Conservation (phyloP, 345 rosid genomes). For the Gossypium ekmanianum region DNA sequence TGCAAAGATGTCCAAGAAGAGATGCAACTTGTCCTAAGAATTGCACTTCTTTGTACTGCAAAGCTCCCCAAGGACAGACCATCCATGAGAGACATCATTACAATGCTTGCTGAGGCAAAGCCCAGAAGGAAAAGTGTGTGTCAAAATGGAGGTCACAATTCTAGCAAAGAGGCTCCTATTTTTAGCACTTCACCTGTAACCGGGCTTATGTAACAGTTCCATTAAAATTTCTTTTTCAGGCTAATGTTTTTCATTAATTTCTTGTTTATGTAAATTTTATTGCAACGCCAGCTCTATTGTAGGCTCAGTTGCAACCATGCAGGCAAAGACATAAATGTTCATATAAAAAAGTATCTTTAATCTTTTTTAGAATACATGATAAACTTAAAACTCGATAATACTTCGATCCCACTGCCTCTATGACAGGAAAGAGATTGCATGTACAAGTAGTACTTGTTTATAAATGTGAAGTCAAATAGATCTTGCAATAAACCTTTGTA, state of each 20-base stretch:
- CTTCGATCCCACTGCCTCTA: background rate
- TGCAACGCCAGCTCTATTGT: background rate
- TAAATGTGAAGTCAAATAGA: background rate
- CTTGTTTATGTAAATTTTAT: slow-evolving; percentile 20
- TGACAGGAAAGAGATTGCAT: background rate
- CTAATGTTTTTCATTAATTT: background rate
- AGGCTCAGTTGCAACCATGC: slow-evolving; percentile 11
- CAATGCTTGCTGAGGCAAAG: slow-evolving; percentile 87
- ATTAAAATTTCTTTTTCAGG: background rate
- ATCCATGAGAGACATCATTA: slow-evolving; percentile 71
- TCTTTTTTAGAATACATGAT: background rate
- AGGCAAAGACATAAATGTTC: slow-evolving; percentile 6
- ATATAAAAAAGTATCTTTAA: background rate
- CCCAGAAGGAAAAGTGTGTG: slow-evolving; percentile 79
- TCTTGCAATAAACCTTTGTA: background rate
- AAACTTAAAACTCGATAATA: background rate
- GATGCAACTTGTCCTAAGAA: slow-evolving; percentile 65
- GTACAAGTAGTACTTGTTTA: background rate
- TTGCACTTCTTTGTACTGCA: slow-evolving; percentile 74
- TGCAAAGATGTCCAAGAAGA: slow-evolving; percentile 82
- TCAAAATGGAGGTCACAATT: slow-evolving; percentile 30
- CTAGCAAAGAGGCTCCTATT: slow-evolving; percentile 45
- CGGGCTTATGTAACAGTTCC: slow-evolving; percentile 42
- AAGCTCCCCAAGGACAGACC: slow-evolving; percentile 86
- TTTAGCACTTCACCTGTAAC: slow-evolving; percentile 56